Evolutionary conservation across 2,329 filamentous ascomycete species (phyloP).

Genomic region (Trichoderma brevicompactum): DNA sequence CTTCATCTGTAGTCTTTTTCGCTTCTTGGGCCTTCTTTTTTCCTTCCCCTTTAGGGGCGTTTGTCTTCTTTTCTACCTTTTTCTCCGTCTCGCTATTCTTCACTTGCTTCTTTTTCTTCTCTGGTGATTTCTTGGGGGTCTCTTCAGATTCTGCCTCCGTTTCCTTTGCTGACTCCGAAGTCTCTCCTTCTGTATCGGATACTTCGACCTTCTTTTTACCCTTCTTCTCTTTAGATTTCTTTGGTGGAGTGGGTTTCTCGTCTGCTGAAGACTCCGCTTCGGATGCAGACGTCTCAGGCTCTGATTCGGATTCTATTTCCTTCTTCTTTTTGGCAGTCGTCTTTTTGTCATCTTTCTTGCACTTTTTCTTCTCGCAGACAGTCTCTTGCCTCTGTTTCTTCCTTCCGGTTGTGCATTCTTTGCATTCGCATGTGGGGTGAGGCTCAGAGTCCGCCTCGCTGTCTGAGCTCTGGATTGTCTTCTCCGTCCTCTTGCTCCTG

Average conservation of each 20-base stretch:
- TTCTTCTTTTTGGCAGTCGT: slow-evolving; percentile 30
- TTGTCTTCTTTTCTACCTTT: slow-evolving; percentile 4
- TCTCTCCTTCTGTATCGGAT: slow-evolving; percentile 23
- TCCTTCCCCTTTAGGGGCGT: not conserved
- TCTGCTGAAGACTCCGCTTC: slow-evolving; percentile 31
- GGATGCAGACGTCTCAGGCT: slow-evolving; percentile 31
- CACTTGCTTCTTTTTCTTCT: slow-evolving; percentile 25
- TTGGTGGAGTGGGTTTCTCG: slow-evolving; percentile 21
- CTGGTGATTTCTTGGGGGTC: not conserved
- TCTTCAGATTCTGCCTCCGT: slow-evolving; percentile 24
- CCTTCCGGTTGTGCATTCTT: slow-evolving; percentile 33
- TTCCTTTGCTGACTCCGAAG: slow-evolving; percentile 27
- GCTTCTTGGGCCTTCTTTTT: slow-evolving; percentile 1
- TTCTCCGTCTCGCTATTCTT: not conserved
- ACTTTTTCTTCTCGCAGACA: slow-evolving; percentile 29
- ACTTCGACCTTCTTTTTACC: slow-evolving; percentile 19
- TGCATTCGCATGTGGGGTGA: slow-evolving; percentile 41
- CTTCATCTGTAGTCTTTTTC: not conserved
- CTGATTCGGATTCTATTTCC: slow-evolving; percentile 20
- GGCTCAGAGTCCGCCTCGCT: slow-evolving; percentile 42
- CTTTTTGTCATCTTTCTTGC: slow-evolving; percentile 37
- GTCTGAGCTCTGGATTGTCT: slow-evolving; percentile 32
- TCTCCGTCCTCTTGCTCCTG: slow-evolving; percentile 33
- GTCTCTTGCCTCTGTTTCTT: slow-evolving; percentile 25
- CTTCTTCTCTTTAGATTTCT: slow-evolving; percentile 9